Percentiles rank a stretch among this genome's conserved stretches.
Evolutionary conservation across 176 grass and related monocot genomes (phyloP).

Genomic region (Phyllostachys edulis): DNA sequence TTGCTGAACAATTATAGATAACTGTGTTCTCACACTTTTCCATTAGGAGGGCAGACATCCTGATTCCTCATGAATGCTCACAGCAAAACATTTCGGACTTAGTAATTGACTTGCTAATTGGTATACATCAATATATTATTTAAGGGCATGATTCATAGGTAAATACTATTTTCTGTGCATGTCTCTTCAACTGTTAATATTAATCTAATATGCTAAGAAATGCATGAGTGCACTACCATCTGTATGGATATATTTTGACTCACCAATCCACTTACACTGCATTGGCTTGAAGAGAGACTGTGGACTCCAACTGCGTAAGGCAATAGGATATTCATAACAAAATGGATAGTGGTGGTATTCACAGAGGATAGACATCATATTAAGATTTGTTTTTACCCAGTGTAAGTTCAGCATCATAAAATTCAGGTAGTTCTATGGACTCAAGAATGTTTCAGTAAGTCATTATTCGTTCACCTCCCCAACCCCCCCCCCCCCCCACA

Average conservation of each 20-base stretch:
- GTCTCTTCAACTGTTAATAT: background rate
- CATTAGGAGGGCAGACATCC: background rate
- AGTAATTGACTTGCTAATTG: background rate
- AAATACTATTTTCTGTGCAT: constrained; percentile 14
- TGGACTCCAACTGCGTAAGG: constrained; percentile 69
- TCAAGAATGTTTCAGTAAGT: constrained; percentile 24
- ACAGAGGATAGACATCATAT: constrained; percentile 22
- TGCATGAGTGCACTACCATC: constrained; percentile 16
- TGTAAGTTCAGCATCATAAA: constrained; percentile 19
- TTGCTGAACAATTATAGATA: too few relatives aligned
- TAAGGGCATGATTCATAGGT: constrained; percentile 23
- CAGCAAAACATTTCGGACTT: background rate
- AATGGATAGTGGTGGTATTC: constrained; percentile 12
- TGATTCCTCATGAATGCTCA: constrained; percentile 9
- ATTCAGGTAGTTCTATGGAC: constrained; percentile 22
- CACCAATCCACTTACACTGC: constrained; percentile 39
- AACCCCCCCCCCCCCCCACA: too few relatives aligned
- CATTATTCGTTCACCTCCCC: background rate
- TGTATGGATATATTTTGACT: constrained; percentile 26
- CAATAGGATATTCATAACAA: constrained; percentile 56
- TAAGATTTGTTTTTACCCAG: constrained; percentile 11
- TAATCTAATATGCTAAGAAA: constrained; percentile 13
- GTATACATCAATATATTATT: constrained; percentile 8
- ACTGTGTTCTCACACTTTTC: constrained; percentile 1
- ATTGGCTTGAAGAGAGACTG: constrained; percentile 66